Base-by-base conservation (phyloP, 2,329 filamentous ascomycete species). In the Botrytis fabae region DNA sequence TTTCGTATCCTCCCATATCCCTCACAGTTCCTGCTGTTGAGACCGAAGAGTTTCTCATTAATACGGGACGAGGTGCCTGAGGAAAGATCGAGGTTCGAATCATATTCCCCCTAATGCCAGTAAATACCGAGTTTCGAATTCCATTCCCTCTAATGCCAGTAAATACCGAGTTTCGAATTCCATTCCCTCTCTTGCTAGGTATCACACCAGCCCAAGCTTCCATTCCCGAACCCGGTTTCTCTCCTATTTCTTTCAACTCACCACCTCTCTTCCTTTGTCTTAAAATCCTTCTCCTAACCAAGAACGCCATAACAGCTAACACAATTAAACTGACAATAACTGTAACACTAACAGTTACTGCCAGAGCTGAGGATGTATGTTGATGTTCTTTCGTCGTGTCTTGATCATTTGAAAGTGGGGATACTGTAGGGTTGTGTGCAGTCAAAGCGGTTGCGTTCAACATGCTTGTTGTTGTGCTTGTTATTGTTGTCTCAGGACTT, bases 301-400 rank as follows among this genome's bases (percentile, higher is more conserved):
- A 25, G 25, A 65, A 51, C 16, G 44, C 28, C 44, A 65, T 25
- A 20, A 65, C 20, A 10, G 12, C 44, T 7, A 65, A 35, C 18
- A 46, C 63, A 25, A 65, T 35, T 48, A 65, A 8, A 48, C 44
- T 38, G 20, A 51, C 28, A 51, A 51, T 51, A 16, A 65, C 44
- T 25, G 63, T 38, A 38, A 65, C 20, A 65, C 63, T 51, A 18
- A 65, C 44, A 9, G 32, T 65, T 25, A 65, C 44, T n/a, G 44
- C 63, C 22, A 65, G 44, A 51, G 63, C 44, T 12, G 63, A 65
- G 35, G 63, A 65, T 51, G 63, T 51, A 38, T 65, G 63, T 16
- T 65, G 44, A 25, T 51, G 28, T 65, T 65, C 35, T 22, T 32
- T 51, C 20, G 35, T n/a, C 32, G 28, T 51, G 63, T 46, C 63